Evolutionary conservation across 331 rosid species (phyloP), one percentile per base, ranked within the genome.

Genomic region (Acacia concinna): DNA sequence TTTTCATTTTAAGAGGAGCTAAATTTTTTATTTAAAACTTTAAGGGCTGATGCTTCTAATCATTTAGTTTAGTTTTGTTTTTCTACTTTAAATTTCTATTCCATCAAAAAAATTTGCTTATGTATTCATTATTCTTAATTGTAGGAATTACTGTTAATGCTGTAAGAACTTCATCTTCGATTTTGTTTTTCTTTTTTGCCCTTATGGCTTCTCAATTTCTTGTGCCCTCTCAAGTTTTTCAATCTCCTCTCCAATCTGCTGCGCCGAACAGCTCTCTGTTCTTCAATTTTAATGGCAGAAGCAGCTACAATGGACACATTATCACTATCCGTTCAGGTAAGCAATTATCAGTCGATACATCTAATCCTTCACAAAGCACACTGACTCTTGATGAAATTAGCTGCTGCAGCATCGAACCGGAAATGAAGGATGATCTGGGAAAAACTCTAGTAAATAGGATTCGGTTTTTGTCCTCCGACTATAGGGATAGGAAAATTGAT

Each of bases 381-480:
- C 71, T 69, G 23, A 28, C 49, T 69, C 59, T 41, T 3, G 57
- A 40, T 56, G 27, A 78, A 52, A 52, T 12, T 32, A 41, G n/a
- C 59, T 65, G 8, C 46, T 73, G 60, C 18, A 35, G 76, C 75
- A 38, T 20, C 20, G 78, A 63, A 43, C 71, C 10, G 0, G 57
- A 68, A 70, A 71, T 57, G 31, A 75, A 49, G 35, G 46, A 78
- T 59, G 51, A 72, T 10, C 78, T 68, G 31, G 52, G 73, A n/a
- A 82, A 82, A 72, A 66, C 21, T 32, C 79, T 86, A 28, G 79
- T 86, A 38, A 85, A 67, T 14, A 81, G 52, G 63, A 78, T 90
- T 31, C 72, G 60, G 52, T 69, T 79, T 15, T 46, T 88, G 49
- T 86, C 90, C 68, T 44, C 74, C 3, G 66, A 77, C 75, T 67